Conservation (phyloP, 345 rosid genomes). For the Murraya paniculata region DNA sequence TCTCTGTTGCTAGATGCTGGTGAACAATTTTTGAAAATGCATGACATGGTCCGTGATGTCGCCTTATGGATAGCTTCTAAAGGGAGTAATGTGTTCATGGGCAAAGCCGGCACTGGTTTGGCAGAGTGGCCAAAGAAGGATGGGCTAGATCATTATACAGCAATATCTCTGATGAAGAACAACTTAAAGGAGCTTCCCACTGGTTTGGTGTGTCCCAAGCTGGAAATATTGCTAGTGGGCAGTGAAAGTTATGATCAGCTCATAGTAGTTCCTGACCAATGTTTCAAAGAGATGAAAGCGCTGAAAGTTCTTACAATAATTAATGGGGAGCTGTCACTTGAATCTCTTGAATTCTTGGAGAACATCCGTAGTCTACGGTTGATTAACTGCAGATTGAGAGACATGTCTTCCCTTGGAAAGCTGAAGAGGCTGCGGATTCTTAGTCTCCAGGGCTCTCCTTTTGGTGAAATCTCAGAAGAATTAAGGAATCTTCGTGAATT, state of each 20-base stretch:
- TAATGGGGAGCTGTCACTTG: too few relatives aligned
- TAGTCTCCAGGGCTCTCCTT: background rate
- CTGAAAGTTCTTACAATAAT: too few relatives aligned
- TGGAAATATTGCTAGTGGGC: background rate
- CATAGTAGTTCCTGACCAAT: background rate
- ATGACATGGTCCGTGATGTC: conserved; percentile 10
- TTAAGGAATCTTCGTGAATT: background rate
- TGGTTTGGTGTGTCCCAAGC: conserved; percentile 8
- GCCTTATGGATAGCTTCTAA: background rate
- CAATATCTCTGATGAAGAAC: background rate
- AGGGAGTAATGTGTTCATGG: background rate
- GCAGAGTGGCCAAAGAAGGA: conserved; percentile 7
- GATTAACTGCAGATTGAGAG: background rate
- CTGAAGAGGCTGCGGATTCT: conserved; percentile 10
- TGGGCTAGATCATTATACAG: background rate
- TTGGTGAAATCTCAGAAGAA: background rate
- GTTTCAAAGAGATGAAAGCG: too few relatives aligned
- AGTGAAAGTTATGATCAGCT: background rate
- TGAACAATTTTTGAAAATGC: conserved; percentile 15
- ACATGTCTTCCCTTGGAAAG: background rate
- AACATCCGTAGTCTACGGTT: background rate
- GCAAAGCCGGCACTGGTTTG: conserved; percentile 1
- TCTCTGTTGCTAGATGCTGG: background rate
- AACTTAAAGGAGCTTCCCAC: background rate
- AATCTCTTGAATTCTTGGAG: background rate